Base-by-base conservation (phyloP, 306 rosid genomes). In the Betula pendula region DNA sequence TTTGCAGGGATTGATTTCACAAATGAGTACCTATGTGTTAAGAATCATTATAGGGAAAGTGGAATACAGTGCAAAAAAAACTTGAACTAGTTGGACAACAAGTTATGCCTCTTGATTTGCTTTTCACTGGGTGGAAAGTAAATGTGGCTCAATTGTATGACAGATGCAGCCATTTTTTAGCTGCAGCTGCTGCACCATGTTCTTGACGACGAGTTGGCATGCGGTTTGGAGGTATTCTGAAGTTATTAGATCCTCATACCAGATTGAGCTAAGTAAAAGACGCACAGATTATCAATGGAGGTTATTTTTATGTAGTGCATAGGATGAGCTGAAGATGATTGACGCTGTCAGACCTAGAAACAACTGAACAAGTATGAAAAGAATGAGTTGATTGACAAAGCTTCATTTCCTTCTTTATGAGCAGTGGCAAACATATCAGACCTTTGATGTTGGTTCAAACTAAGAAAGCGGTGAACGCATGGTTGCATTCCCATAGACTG, bases 1-100 rank as follows among this genome's bases (percentile, higher is more conserved):
- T 29, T 27, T 59, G 55, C n/a, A 35, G 19, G 22, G 55, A 50
- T 50, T 2, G 22, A 60, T 52, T 40, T 48, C 20, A 31, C 13
- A 67, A 72, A 56, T 66, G 43, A 6, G 5, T 2, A 47, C 25
- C 68, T 60, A 51, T 35, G 60, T 70, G 53, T 24, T 74, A 66
- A 38, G 43, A 81, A 59, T 58, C 75, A 67, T 71, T 81, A 19
- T 53, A 53, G 62, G 47, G 62, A 17, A 38, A 35, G 42, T 25
- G n/a, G 43, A 15, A 6, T 31, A 27, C 40, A 8, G 68, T 1
- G 12, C 4, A 19, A 62, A 33, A 33, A 29, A 60, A 15, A 62
- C 44, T 29, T 33, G 68, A 55, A 55, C 63, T 16, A 33, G 7
- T 33, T 66, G 70, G 48, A 40, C 24, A 38, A 66, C 47, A 7